phyloP scores from a whole-genome alignment of 176 grass and related monocot species.

The Secale cereale region DNA sequence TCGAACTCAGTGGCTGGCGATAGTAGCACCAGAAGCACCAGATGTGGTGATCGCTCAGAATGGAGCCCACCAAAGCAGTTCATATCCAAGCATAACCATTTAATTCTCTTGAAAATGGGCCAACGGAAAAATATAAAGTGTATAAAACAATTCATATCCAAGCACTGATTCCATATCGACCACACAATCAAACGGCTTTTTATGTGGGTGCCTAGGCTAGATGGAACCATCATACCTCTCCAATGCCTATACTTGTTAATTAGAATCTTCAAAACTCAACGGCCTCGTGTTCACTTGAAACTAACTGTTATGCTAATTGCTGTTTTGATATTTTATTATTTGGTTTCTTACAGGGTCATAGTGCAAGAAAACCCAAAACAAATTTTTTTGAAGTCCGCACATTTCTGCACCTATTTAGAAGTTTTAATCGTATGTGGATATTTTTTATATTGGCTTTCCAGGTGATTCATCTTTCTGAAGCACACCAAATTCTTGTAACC shows the following conservation, averaged over 20 bases:
- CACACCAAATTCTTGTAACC: neutral
- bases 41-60: no score
- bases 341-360: conserved; percentile 21
- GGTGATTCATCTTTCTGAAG: conserved; percentile 37
- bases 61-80: no score
- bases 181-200: neutral
- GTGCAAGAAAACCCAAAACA: conserved; percentile 48
- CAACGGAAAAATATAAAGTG: neutral
- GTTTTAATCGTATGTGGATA: conserved; percentile 75
- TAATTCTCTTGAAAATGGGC: no score
- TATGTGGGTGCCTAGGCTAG: neutral
- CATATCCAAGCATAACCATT: no score
- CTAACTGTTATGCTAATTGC: neutral
- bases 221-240: neutral
- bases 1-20: no score
- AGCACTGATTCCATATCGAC: neutral
- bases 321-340: neutral
- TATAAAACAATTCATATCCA: neutral
- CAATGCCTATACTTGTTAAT: neutral
- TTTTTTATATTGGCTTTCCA: conserved; percentile 76
- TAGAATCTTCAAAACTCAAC: neutral
- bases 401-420: conserved; percentile 74
- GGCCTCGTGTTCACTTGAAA: neutral
- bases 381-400: conserved; percentile 83
- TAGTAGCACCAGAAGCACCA: no score